These are phyloP conservation scores for Geum urbanum DNA, from an alignment of 306 rosid genomes.

Conservation along the genomic window DNA sequence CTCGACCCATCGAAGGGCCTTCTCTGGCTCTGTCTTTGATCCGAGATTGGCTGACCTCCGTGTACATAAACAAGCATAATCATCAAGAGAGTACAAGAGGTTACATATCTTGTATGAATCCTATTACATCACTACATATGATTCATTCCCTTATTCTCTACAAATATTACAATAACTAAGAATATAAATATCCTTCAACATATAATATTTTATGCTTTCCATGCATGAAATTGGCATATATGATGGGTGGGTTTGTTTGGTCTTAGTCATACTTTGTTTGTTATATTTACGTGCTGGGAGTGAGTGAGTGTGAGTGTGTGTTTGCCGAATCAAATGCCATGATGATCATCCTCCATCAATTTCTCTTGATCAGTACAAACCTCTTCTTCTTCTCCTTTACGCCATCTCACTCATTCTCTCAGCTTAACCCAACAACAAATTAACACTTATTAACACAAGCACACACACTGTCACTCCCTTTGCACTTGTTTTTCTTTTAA, in stretches of 20 bases:
- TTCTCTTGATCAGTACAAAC: background rate
- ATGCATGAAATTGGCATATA: conserved; percentile 17
- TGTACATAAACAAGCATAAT: too few species aligned
- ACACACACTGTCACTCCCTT: conserved; percentile 20
- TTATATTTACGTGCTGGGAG: background rate
- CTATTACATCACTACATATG: too few species aligned
- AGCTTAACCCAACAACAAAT: conserved; percentile 3
- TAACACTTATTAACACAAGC: conserved; percentile 5
- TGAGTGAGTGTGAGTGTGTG: background rate
- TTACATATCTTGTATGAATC: too few species aligned
- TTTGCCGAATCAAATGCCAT: conserved; percentile 9
- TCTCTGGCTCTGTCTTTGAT: too few species aligned
- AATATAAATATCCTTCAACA: background rate
- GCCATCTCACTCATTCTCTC: conserved; percentile 43
- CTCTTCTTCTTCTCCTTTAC: conserved; percentile 36
- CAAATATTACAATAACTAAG: background rate
- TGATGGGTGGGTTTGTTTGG: background rate
- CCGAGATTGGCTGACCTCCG: too few species aligned
- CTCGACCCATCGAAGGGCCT: too few species aligned
- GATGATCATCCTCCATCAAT: background rate
- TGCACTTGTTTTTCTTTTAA: background rate
- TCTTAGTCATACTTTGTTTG: background rate
- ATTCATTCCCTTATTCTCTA: too few species aligned
- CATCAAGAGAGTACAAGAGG: too few species aligned
- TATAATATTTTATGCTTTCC: background rate